Evolutionary conservation across 257 asterid species (phyloP).

Genomic region (Lycium ferocissimum): DNA sequence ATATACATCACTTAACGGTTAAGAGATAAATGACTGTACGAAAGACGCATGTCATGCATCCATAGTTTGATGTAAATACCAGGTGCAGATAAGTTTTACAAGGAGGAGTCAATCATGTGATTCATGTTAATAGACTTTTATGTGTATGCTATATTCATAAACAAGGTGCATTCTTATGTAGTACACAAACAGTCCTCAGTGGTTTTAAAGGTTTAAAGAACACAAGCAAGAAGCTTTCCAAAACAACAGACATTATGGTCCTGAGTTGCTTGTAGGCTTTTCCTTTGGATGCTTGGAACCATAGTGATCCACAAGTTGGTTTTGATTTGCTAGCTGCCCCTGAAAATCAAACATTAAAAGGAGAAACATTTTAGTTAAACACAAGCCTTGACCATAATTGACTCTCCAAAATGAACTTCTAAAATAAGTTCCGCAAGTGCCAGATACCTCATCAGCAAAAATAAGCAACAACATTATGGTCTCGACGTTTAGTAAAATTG

Average conservation of each 20-base stretch:
- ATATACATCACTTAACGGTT: too few species aligned
- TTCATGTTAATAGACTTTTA: too few species aligned
- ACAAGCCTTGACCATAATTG: too few species aligned
- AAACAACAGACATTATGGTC: constrained; percentile 38
- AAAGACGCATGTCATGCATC: too few species aligned
- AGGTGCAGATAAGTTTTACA: too few species aligned
- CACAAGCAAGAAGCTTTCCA: constrained; percentile 13
- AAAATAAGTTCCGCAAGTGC: neutral
- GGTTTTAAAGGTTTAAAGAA: constrained; percentile 35
- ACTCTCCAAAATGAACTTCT: too few species aligned
- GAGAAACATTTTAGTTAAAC: too few species aligned
- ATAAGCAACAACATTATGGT: neutral
- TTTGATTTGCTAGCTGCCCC: constrained; percentile 85
- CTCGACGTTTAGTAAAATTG: too few species aligned
- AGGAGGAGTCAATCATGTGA: too few species aligned
- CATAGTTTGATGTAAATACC: too few species aligned
- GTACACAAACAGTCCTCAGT: neutral
- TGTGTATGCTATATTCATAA: neutral
- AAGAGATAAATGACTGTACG: too few species aligned
- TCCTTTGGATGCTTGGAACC: constrained; percentile 95
- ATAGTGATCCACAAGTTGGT: constrained; percentile 86
- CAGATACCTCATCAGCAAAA: neutral
- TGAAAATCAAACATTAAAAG: constrained; percentile 38
- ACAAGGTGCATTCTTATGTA: neutral
- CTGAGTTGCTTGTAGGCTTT: constrained; percentile 77